Conservation (phyloP, 768 basidiomycete genomes). For the Mycena filopes region DNA sequence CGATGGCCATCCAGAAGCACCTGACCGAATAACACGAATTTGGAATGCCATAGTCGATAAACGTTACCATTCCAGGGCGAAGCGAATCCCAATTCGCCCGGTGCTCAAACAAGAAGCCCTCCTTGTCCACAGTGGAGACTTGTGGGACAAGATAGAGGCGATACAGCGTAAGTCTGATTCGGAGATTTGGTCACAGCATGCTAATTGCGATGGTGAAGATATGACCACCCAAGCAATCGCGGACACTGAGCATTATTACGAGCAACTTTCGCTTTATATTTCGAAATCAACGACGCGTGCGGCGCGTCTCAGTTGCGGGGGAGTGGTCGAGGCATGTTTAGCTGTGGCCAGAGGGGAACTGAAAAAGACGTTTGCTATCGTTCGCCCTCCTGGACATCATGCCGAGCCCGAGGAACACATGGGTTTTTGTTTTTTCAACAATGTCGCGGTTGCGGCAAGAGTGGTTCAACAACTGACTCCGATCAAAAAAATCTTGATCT, state of each 20-base stretch:
- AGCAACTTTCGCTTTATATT: conserved; percentile 92
- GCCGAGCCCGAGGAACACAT: conserved; percentile 98
- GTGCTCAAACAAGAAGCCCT: conserved; percentile 83
- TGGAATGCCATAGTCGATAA: conserved; percentile 70
- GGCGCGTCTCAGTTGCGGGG: conserved; percentile 91
- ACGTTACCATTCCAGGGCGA: conserved; percentile 77
- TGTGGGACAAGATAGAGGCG: conserved; percentile 90
- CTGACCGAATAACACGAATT: conserved; percentile 86
- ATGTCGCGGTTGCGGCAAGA: conserved; percentile 91
- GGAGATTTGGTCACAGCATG: not conserved
- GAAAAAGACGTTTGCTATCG: conserved; percentile 92
- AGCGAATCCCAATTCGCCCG: conserved; percentile 77
- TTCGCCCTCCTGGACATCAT: conserved; percentile 97
- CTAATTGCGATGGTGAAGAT: conserved; percentile 51
- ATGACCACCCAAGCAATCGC: conserved; percentile 80
- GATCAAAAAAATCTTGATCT: conserved; percentile 85
- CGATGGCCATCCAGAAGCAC: conserved; percentile 73
- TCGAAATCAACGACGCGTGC: conserved; percentile 85
- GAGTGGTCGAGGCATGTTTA: conserved; percentile 90
- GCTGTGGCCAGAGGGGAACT: conserved; percentile 85
- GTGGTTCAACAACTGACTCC: conserved; percentile 78
- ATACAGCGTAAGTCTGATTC: conserved; percentile 73
- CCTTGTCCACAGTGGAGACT: conserved; percentile 90
- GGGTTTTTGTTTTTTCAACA: conserved; percentile 99
- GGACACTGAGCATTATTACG: conserved; percentile 85